Evolutionary conservation across 345 rosid genomes (phyloP).

Genomic region (Iberis pinnata): DNA sequence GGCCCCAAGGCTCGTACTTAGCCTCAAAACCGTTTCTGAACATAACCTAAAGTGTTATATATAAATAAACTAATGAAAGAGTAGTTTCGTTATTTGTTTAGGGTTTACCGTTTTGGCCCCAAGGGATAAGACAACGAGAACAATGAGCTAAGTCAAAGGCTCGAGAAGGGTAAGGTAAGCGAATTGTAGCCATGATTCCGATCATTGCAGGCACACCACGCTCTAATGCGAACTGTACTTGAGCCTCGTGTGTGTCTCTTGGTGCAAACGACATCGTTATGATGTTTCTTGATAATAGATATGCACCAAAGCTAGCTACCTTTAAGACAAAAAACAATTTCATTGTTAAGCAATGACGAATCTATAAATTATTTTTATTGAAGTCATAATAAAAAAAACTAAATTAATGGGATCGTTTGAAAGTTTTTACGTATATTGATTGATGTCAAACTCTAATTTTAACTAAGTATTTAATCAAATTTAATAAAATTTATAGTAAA

Average conservation of each 20-base stretch:
- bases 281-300: slow-evolving; percentile 65
- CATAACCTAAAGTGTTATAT: too few species aligned
- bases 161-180: slow-evolving; percentile 83
- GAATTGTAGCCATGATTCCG: slow-evolving; percentile 77
- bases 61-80: too few species aligned
- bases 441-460: too few species aligned
- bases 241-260: slow-evolving; percentile 89
- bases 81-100: too few species aligned
- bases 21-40: too few species aligned
- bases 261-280: slow-evolving; percentile 86
- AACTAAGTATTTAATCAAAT: too few species aligned
- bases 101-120: slow-evolving; percentile 68
- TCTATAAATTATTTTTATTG: too few species aligned
- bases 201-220: slow-evolving; percentile 90
- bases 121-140: slow-evolving; percentile 94
- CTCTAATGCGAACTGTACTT: slow-evolving; percentile 89
- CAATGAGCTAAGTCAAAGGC: slow-evolving; percentile 97
- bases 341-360: too few species aligned
- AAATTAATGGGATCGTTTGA: too few species aligned
- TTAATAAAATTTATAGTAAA: background rate
- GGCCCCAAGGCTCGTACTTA: too few species aligned
- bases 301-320: slow-evolving; percentile 99
- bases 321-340: slow-evolving; percentile 10
- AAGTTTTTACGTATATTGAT: too few species aligned
- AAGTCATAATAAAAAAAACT: too few species aligned